These are phyloP conservation scores for Cytospora chrysosperma DNA, from an alignment of 2,329 filamentous ascomycete genomes.

Conservation along the genomic window DNA sequence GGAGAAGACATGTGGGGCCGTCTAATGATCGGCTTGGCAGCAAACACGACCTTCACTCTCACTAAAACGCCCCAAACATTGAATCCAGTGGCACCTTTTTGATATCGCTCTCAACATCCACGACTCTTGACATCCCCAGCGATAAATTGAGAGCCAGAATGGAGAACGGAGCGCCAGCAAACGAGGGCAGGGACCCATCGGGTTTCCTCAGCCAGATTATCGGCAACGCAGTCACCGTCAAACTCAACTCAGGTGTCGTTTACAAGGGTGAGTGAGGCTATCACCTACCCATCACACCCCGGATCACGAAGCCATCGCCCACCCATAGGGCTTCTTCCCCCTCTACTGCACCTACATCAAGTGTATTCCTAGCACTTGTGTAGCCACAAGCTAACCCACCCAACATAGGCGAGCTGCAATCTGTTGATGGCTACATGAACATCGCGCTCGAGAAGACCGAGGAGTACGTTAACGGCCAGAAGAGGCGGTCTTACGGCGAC, in stretches of 20 bases:
- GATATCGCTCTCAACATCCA: not conserved
- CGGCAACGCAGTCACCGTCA: conserved; percentile 89
- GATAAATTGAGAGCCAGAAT: conserved; percentile 45
- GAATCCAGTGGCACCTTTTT: not conserved
- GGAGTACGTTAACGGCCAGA: conserved; percentile 83
- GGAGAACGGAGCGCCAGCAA: conserved; percentile 69
- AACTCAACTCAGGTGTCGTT: conserved; percentile 96
- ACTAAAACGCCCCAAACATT: not conserved
- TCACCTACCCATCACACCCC: not conserved
- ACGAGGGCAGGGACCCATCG: conserved; percentile 87
- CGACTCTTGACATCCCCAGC: not conserved
- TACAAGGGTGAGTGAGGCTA: conserved; percentile 75
- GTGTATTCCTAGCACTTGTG: not conserved
- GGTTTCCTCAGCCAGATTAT: conserved; percentile 94
- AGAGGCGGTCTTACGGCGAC: conserved; percentile 84
- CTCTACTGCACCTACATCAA: not conserved
- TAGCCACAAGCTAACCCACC: conserved; percentile 24
- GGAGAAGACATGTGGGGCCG: conserved; percentile 5
- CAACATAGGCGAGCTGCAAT: conserved; percentile 80
- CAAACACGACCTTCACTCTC: not conserved
- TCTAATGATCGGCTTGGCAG: not conserved
- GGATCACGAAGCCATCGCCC: not conserved
- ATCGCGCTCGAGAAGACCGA: conserved; percentile 95
- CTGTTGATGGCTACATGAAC: conserved; percentile 99
- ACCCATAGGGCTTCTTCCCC: not conserved